Evolutionary conservation across 345 rosid genomes (phyloP).

Genomic region (Acer yangbiense): DNA sequence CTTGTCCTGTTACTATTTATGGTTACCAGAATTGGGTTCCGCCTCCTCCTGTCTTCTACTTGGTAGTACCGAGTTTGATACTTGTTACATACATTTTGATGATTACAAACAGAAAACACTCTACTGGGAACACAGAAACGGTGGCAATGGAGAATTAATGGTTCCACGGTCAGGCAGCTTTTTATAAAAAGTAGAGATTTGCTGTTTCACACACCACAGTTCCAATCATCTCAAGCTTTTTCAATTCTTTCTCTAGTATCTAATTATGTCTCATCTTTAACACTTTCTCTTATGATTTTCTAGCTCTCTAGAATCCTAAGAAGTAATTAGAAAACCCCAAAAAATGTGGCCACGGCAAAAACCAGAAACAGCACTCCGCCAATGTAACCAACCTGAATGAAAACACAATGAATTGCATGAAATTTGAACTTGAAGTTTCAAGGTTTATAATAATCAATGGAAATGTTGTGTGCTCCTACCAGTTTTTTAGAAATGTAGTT

Average conservation of each 20-base stretch:
- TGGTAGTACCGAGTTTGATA: not conserved
- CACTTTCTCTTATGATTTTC: not conserved
- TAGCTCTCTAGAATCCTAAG: conserved; percentile 1
- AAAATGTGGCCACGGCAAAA: conserved; percentile 86
- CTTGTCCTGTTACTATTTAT: not conserved
- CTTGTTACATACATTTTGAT: not conserved
- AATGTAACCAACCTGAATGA: conserved; percentile 79
- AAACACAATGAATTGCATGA: conserved; percentile 24
- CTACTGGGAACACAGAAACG: not conserved
- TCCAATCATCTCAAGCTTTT: not conserved
- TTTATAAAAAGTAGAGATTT: not conserved
- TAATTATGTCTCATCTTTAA: not conserved
- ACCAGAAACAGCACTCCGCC: conserved; percentile 87
- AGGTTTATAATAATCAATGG: not conserved
- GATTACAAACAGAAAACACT: not conserved
- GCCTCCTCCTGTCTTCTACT: not conserved
- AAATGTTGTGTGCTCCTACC: conserved; percentile 40
- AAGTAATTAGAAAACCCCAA: conserved; percentile 67
- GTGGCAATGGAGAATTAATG: not conserved
- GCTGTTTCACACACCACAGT: not conserved
- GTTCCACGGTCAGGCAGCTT: not conserved
- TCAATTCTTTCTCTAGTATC: conserved; percentile 2
- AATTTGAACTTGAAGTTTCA: not conserved
- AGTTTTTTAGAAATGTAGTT: conserved; percentile 91
- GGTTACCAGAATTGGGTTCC: not conserved